Conservation (phyloP, 2,329 filamentous ascomycete genomes). For the Biscogniauxia sp. region DNA sequence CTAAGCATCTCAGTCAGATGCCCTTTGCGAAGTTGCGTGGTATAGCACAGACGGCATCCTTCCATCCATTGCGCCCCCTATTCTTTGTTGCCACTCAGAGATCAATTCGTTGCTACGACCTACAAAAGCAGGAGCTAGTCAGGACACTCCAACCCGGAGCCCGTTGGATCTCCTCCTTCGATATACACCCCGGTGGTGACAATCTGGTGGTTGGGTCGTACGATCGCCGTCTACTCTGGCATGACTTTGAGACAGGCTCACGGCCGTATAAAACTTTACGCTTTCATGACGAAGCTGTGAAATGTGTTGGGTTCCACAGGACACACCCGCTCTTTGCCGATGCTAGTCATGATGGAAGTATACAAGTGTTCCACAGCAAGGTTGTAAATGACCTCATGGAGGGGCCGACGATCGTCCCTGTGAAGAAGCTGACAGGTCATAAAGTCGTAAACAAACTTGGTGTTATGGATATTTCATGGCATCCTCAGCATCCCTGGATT, state of each 20-base stretch:
- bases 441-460: constrained; percentile 82
- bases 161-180: constrained; percentile 88
- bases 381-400: constrained; percentile 94
- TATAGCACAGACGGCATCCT: constrained; percentile 81
- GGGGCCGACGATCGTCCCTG: constrained; percentile 91
- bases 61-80: constrained; percentile 88
- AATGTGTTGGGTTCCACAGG: constrained; percentile 83
- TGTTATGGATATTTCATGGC: constrained; percentile 94
- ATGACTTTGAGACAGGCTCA: constrained; percentile 88
- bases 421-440: constrained; percentile 92
- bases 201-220: constrained; percentile 94
- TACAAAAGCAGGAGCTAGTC: constrained; percentile 85
- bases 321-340: constrained; percentile 84
- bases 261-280: constrained; percentile 95
- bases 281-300: constrained; percentile 90
- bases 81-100: constrained; percentile 97
- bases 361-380: constrained; percentile 97
- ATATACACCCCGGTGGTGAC: constrained; percentile 89
- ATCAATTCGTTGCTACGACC: constrained; percentile 88
- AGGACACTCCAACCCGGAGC: constrained; percentile 93
- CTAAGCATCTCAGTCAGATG: constrained; percentile 90
- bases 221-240: constrained; percentile 91
- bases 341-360: constrained; percentile 87
- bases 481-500: constrained; percentile 90
- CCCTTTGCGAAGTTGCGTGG: constrained; percentile 80